Evolutionary conservation across 495 filamentous ascomycete species (phyloP).

Genomic region (Astrothelium subdiscretum): DNA sequence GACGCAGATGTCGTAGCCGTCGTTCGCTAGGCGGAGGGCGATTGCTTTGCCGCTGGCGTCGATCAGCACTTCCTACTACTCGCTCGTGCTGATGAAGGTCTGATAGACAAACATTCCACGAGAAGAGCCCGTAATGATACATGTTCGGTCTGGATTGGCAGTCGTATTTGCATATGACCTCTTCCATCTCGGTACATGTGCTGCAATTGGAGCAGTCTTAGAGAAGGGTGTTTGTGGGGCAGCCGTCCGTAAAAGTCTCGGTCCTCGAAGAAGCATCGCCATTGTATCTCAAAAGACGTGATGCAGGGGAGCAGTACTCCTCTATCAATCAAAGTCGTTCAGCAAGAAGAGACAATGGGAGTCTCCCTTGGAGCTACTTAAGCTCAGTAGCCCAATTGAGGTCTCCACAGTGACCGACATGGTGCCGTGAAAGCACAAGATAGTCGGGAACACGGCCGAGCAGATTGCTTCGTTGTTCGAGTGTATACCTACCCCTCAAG

Average conservation of each 20-base stretch:
- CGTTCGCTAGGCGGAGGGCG: constrained; percentile 44
- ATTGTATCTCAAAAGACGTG: neutral
- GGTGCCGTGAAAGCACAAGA: too few relatives aligned
- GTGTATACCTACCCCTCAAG: neutral
- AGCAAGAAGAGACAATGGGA: neutral
- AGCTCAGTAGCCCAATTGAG: too few relatives aligned
- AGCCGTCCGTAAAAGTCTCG: neutral
- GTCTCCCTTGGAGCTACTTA: neutral
- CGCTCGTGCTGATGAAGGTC: neutral
- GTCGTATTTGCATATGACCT: neutral
- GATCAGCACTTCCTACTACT: neutral
- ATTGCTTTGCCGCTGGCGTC: constrained; percentile 42
- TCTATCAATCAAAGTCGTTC: neutral
- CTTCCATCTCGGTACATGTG: neutral
- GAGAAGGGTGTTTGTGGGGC: neutral
- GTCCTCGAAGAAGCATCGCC: neutral
- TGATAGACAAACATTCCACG: constrained; percentile 38
- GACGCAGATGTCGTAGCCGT: constrained; percentile 50
- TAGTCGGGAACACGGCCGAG: too few relatives aligned
- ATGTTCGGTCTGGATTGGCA: constrained; percentile 20
- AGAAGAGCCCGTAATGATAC: constrained; percentile 47
- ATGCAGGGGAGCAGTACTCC: too few relatives aligned
- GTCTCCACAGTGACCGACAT: too few relatives aligned
- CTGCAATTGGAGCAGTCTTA: neutral
- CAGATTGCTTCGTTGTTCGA: too few relatives aligned